Evolutionary conservation across 768 basidiomycete species (phyloP), one percentile per base, ranked within the genome.

Genomic region (Russula foetens): DNA sequence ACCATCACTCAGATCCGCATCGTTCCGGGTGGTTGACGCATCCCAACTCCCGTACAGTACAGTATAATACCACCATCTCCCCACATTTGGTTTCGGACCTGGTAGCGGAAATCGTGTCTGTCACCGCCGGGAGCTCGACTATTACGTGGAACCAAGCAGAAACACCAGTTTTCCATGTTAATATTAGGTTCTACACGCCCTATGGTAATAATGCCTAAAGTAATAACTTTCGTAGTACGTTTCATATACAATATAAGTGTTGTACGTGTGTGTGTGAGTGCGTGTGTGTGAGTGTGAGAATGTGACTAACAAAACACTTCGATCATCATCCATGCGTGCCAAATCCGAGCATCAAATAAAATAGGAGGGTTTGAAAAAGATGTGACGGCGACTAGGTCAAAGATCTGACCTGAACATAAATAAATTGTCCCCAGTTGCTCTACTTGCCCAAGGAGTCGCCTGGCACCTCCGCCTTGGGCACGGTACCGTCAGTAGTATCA

Each of bases 241-340:
- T 60, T 49, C 39, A 29, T 55, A 29, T 55, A 50, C 48, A 50
- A 43, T 60, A 41, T 60, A 14, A 24, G 7, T 58, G 48, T 56
- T 57, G 48, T 56, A 38, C 47, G 46, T 52, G 51, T 24, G 51
- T 54, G 29, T n/a, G 38, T 44, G 19, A 46, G 31, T 38, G 19
- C 52, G 57, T 41, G 35, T 35, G 11, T 35, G 35, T 35, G 35
- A 11, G 35, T 35, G 11, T 35, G 35, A 11, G 35, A n/a, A n/a
- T n/a, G 35, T 35, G 35, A 35, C 35, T 35, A 35, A 35, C 35
- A 56, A 56, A 46, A 43, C 60, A 43, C 26, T 43, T 52, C 55
- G 55, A 61, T 61, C 60, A 61, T 61, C 60, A 41, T 57, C 54
- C 56, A 51, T 62, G 43, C 35, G 38, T 62, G 47, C 53, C 41